These are phyloP conservation scores for Aspergillus sp. DNA, from an alignment of 2,329 filamentous ascomycete species.

Conservation along the genomic window DNA sequence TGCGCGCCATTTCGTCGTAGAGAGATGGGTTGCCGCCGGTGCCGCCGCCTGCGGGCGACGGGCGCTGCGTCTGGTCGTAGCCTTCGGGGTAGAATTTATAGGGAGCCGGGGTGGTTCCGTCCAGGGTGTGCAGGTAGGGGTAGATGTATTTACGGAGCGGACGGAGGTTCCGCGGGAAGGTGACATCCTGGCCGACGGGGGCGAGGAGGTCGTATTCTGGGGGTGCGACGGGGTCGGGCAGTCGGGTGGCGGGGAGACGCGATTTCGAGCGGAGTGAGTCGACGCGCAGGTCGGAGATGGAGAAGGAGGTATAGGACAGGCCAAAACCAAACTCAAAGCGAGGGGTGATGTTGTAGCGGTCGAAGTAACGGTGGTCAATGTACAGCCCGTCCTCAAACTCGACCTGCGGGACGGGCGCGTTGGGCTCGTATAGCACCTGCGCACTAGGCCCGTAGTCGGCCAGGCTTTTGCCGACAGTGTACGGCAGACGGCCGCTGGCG, in stretches of 20 bases:
- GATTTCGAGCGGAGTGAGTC: slow-evolving; percentile 49
- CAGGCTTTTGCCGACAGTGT: slow-evolving; percentile 74
- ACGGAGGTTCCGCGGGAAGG: slow-evolving; percentile 62
- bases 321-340: slow-evolving; percentile 86
- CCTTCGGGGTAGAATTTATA: slow-evolving; percentile 53
- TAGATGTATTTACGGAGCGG: slow-evolving; percentile 69
- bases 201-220: slow-evolving; percentile 56
- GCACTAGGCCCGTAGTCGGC: slow-evolving; percentile 73
- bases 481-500: slow-evolving; percentile 78
- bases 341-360: slow-evolving; percentile 69
- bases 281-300: slow-evolving; percentile 56
- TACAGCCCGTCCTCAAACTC: slow-evolving; percentile 80
- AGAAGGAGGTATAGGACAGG: slow-evolving; percentile 75
- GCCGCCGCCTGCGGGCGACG: slow-evolving; percentile 66
- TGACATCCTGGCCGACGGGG: slow-evolving; percentile 54
- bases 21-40: slow-evolving; percentile 50
- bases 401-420: slow-evolving; percentile 71
- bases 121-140: slow-evolving; percentile 60
- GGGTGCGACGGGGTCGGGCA: slow-evolving; percentile 41
- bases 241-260: slow-evolving; percentile 43
- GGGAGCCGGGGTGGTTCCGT: slow-evolving; percentile 44
- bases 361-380: slow-evolving; percentile 87
- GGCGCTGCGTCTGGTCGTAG: slow-evolving; percentile 50
- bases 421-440: slow-evolving; percentile 67
- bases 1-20: slow-evolving; percentile 48